Base-by-base conservation (phyloP, 2,329 filamentous ascomycete genomes). In the Chrysoporthe austroafricana region DNA sequence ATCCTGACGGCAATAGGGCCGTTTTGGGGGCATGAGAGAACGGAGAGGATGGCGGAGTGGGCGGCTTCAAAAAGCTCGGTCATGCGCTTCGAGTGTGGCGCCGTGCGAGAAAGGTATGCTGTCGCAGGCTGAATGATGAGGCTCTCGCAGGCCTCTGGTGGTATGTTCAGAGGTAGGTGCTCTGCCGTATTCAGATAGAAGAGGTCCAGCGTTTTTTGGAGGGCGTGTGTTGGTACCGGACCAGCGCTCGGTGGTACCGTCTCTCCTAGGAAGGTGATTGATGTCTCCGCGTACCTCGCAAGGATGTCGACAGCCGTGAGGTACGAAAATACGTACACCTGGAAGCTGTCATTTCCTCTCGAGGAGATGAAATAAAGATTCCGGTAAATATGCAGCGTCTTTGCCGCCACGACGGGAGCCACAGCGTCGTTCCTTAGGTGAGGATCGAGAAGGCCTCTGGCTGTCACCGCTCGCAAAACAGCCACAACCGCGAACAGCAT, bases 181-280 rank as follows among this genome's bases (percentile, higher is more conserved):
- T 97, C 94, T 2, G 92, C 90, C 0, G 90, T 87, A 75, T 96
- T 96, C 70, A 97, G 86, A 79, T 96, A 97, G 81, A 93, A 97
- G 18, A 97, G 85, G 75, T 96, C 91, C n/a, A 95, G 81, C 21
- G 86, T 90, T 67, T 91, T 85, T 72, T 93, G 87, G 1, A 93
- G 81, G 5, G 90, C 88, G 71, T 91, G 86, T 6, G 81, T 79
- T 0, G 90, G 86, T 43, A 91, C 87, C 50, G 82, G 78, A 52
- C 86, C 84, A 21, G 87, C 67, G 69, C 79, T 73, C 36, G 75
- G 71, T 1, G 81, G 80, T 3, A 85, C 84, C 62, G 91, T 90
- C 26, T 86, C 85, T 69, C 83, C 82, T 34, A 97, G 80, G 73
- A 96, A 92, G 26, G 85, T 82, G 69, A 90, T 86, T 4, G 88